Evolutionary conservation across 805 yeast genomes (phyloP).

Genomic region (Yarrowia keelungensis): DNA sequence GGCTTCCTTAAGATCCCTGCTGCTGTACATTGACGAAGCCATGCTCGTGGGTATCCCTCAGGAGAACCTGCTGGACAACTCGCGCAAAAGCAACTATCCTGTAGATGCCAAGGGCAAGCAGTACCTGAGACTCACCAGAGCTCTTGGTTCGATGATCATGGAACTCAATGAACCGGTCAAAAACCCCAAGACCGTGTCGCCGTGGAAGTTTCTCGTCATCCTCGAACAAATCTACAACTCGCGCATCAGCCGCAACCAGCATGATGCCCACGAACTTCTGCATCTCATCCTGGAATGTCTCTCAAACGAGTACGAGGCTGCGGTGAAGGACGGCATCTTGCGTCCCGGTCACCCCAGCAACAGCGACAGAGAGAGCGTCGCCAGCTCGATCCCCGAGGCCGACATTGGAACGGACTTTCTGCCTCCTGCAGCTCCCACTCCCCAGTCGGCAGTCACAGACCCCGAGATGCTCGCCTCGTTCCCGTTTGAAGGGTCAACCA

Average conservation of each 20-base stretch:
- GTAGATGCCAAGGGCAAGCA: constrained; percentile 29
- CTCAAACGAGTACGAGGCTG: constrained; percentile 62
- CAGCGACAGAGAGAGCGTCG: background rate
- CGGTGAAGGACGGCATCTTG: constrained; percentile 33
- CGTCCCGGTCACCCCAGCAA: background rate
- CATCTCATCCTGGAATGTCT: constrained; percentile 82
- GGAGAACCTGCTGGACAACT: constrained; percentile 30
- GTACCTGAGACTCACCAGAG: constrained; percentile 42
- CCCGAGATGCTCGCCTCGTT: constrained; percentile 43
- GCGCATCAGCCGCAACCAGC: constrained; percentile 79
- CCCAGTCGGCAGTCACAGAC: constrained; percentile 9
- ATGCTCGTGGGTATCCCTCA: constrained; percentile 22
- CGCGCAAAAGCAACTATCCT: constrained; percentile 11
- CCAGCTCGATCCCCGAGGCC: constrained; percentile 24
- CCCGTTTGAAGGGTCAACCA: constrained; percentile 71
- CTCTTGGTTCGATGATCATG: constrained; percentile 42
- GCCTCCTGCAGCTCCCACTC: constrained; percentile 35
- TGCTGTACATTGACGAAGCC: constrained; percentile 43
- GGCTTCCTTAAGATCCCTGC: constrained; percentile 46
- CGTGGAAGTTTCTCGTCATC: constrained; percentile 78
- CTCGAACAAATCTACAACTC: constrained; percentile 77
- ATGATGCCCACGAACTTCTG: constrained; percentile 93
- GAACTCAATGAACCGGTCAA: constrained; percentile 68
- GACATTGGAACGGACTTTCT: constrained; percentile 34
- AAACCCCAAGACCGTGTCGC: constrained; percentile 63